These are phyloP conservation scores for Mercurialis annua DNA, from an alignment of 345 rosid genomes.

Conservation along the genomic window DNA sequence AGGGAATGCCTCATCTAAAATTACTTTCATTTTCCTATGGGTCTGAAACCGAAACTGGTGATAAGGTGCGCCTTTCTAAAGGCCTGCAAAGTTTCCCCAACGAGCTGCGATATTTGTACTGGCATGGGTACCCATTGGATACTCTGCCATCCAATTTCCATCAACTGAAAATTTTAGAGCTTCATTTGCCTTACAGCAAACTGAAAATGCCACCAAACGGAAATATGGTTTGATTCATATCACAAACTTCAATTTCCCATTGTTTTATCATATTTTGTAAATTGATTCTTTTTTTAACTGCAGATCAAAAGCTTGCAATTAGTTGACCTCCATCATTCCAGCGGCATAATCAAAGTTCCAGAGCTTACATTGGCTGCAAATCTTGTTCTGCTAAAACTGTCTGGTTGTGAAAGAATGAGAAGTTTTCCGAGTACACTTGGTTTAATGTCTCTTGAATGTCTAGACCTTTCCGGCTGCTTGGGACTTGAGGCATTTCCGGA, in stretches of 20 bases:
- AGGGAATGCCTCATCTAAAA: background rate
- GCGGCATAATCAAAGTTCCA: background rate
- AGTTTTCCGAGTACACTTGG: conserved; percentile 5
- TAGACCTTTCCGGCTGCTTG: background rate
- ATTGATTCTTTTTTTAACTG: background rate
- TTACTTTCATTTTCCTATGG: background rate
- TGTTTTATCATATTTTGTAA: background rate
- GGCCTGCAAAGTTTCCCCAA: conserved; percentile 10
- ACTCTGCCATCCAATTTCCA: conserved; percentile 12
- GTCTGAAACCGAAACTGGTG: no score
- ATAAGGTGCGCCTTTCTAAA: background rate
- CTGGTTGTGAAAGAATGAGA: background rate
- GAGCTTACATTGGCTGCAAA: no score
- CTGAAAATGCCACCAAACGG: no score
- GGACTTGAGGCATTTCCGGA: background rate
- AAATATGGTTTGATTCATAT: no score
- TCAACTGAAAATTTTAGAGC: background rate
- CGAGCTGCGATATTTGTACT: conserved; percentile 6
- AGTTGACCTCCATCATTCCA: background rate
- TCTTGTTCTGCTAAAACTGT: no score
- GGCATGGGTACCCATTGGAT: conserved; percentile 3
- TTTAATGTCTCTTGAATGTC: background rate
- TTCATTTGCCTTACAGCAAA: no score
- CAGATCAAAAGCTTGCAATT: background rate
- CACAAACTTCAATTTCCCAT: no score